Evolutionary conservation across 768 basidiomycete species (phyloP).

Genomic region (Tricholoma flavovirens): DNA sequence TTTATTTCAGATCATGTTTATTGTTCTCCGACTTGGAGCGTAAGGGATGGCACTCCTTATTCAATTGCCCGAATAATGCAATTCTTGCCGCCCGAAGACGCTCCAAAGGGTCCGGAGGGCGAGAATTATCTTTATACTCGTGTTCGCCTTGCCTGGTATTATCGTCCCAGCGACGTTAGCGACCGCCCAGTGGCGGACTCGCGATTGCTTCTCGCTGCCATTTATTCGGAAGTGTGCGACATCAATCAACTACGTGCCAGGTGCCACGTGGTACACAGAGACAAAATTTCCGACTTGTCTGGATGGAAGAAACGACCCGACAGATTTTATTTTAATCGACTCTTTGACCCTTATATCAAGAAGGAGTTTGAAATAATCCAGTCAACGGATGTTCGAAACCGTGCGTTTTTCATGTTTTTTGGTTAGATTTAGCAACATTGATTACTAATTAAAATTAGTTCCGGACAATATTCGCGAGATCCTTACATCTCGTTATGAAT

Average conservation of each 20-base stretch:
- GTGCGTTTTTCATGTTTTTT: conserved; percentile 45
- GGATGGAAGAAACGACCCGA: conserved; percentile 94
- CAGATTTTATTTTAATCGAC: conserved; percentile 91
- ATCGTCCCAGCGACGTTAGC: conserved; percentile 93
- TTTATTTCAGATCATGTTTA: conserved; percentile 89
- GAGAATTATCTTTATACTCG: conserved; percentile 70
- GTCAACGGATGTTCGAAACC: conserved; percentile 78
- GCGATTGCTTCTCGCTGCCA: conserved; percentile 88
- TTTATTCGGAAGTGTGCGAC: conserved; percentile 95
- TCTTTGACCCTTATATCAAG: conserved; percentile 98
- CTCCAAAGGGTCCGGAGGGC: conserved; percentile 58
- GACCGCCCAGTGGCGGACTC: conserved; percentile 88
- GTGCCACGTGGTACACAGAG: conserved; percentile 92
- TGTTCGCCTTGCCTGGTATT: conserved; percentile 93
- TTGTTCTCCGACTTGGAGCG: conserved; percentile 88
- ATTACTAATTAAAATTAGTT: conserved; percentile 41
- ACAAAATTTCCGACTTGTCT: conserved; percentile 89
- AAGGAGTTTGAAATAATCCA: conserved; percentile 96
- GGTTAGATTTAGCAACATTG: conserved; percentile 16
- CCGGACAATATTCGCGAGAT: conserved; percentile 76
- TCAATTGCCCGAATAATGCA: conserved; percentile 96
- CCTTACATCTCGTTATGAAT: conserved; percentile 83
- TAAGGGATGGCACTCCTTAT: conserved; percentile 92
- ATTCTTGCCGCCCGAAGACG: conserved; percentile 79
- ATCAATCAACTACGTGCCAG: conserved; percentile 87